These are phyloP conservation scores for Camellia lanceoleosa DNA, from an alignment of 148 eudicot genomes.

Conservation along the genomic window DNA sequence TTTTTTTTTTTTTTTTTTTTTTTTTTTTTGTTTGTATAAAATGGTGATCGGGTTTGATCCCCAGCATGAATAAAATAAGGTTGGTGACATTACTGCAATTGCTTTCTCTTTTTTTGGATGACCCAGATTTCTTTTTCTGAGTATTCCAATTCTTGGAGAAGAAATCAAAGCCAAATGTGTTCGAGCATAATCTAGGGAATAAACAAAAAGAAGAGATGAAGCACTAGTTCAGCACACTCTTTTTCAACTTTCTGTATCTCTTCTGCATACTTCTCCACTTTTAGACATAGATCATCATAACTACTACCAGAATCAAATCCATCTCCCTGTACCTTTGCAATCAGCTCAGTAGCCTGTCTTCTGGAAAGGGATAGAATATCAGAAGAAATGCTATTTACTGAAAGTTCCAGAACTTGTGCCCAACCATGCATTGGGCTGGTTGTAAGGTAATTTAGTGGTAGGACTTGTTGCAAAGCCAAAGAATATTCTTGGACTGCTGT, in stretches of 20 bases:
- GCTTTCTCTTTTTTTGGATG: no score
- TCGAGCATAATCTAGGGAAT: no score
- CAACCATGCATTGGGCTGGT: constrained; percentile 90
- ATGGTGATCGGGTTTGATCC: no score
- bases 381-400: constrained; percentile 56
- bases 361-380: constrained; percentile 62
- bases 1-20: no score
- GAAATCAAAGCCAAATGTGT: no score
- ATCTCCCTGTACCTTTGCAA: constrained; percentile 45
- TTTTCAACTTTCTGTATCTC: constrained; percentile 74
- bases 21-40: no score
- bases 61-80: no score
- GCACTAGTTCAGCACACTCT: constrained; percentile 63
- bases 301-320: constrained; percentile 40
- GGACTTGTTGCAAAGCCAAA: constrained; percentile 73
- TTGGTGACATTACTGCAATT: no score
- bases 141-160: no score
- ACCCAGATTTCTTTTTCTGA: no score
- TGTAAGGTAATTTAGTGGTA: constrained; percentile 88
- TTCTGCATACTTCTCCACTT: constrained; percentile 66
- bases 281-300: constrained; percentile 63
- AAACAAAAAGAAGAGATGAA: no score
- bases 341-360: constrained; percentile 83
- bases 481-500: constrained; percentile 75
- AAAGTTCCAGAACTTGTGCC: constrained; percentile 80